phyloP scores from a whole-genome alignment of 225 moss, liverwort and hornwort species.

The Rhytidiadelphus loreus region DNA sequence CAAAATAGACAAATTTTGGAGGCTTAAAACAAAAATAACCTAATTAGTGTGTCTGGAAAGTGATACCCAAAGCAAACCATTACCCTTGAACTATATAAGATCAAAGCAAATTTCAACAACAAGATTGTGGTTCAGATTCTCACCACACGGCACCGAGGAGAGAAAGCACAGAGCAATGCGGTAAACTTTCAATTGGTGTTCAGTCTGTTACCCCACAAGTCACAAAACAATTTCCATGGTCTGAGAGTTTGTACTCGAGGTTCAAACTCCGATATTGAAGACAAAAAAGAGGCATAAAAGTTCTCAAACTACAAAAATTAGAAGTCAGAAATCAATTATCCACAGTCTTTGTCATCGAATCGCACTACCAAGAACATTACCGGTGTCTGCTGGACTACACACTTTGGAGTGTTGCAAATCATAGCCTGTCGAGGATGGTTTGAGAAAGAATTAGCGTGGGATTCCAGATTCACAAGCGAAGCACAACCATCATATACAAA shows the following conservation, averaged over 20 bases:
- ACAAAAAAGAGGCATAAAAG: not conserved
- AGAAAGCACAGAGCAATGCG: no score
- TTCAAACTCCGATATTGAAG: not conserved
- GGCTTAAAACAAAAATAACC: no score
- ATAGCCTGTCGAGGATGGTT: not conserved
- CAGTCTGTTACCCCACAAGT: not conserved
- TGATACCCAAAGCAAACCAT: no score
- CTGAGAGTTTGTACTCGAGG: not conserved
- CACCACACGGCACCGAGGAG: not conserved
- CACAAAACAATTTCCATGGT: not conserved
- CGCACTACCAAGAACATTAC: not conserved
- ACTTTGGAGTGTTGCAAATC: not conserved
- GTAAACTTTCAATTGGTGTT: no score
- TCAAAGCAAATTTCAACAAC: not conserved
- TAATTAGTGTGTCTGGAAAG: no score
- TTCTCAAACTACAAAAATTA: not conserved
- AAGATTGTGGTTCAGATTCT: not conserved
- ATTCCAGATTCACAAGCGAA: not conserved
- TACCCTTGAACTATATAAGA: fast-evolving
- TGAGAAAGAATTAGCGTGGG: not conserved
- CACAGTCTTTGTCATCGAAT: not conserved
- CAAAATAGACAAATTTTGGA: no score
- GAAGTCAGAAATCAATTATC: not conserved
- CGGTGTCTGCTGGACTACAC: not conserved
- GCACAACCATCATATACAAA: not conserved